phyloP scores from a whole-genome alignment of 1,284 basidiomycete species.

The Cutaneotrichosporon arboriforme region DNA sequence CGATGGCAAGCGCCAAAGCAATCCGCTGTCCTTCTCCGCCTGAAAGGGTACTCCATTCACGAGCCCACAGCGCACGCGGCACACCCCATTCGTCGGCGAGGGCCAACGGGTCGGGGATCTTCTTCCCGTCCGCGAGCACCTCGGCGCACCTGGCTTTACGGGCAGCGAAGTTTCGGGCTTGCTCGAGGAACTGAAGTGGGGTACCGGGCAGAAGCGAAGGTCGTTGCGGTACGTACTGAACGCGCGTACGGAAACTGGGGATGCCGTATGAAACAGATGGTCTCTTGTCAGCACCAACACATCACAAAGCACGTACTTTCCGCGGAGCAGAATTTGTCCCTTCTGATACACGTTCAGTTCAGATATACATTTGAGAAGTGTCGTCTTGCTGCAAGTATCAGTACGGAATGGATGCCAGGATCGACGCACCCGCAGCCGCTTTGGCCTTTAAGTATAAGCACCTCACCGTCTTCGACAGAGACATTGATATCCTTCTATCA shows the following conservation, averaged over 20 bases:
- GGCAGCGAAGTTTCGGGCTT: constrained; percentile 57
- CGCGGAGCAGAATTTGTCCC: constrained; percentile 61
- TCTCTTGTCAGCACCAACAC: neutral
- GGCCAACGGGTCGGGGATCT: constrained; percentile 50
- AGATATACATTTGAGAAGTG: constrained; percentile 72
- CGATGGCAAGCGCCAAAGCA: constrained; percentile 66
- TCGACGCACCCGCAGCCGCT: constrained; percentile 60
- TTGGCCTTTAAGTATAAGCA: constrained; percentile 65
- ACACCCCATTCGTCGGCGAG: constrained; percentile 66
- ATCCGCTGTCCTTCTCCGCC: constrained; percentile 79
- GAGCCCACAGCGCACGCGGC: constrained; percentile 63
- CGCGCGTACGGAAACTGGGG: constrained; percentile 65
- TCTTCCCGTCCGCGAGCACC: constrained; percentile 6
- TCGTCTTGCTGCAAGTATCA: constrained; percentile 58
- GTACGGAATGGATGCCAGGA: neutral
- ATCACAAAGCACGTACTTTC: constrained; percentile 53
- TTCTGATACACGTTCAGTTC: constrained; percentile 64
- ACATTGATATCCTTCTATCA: constrained; percentile 54
- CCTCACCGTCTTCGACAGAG: constrained; percentile 61
- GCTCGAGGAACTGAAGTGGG: constrained; percentile 63
- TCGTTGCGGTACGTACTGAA: constrained; percentile 78
- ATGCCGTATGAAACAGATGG: constrained; percentile 53
- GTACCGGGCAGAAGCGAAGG: constrained; percentile 74
- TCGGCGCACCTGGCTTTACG: constrained; percentile 43
- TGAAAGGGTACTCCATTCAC: constrained; percentile 69